Evolutionary conservation across 129 eudicot species (phyloP).

Genomic region (Saussurea involucrata): DNA sequence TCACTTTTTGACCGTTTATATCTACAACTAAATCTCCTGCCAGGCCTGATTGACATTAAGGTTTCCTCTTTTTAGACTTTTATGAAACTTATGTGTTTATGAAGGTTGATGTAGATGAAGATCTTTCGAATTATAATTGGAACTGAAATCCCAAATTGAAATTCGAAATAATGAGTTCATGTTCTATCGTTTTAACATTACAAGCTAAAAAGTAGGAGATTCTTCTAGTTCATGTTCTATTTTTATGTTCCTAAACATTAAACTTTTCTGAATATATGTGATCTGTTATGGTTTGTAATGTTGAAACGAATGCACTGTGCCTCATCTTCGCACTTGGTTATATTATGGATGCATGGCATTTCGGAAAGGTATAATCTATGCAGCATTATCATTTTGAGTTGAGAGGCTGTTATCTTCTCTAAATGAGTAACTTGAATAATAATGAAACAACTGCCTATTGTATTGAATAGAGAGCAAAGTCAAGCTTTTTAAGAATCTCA

Average conservation of each 20-base stretch:
- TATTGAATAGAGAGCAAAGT: background rate
- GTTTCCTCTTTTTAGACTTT: background rate
- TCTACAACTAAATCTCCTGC: background rate
- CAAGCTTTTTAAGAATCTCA: background rate
- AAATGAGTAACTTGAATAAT: no score
- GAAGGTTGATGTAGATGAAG: background rate
- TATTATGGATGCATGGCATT: no score
- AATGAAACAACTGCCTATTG: background rate
- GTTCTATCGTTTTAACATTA: no score
- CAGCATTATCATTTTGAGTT: no score
- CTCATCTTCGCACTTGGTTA: no score
- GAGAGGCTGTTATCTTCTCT: no score
- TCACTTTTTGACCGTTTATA: background rate
- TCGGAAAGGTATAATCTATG: no score
- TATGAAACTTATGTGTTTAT: background rate
- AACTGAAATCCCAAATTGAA: background rate
- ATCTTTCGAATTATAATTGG: background rate
- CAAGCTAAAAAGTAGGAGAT: no score
- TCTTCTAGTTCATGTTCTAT: background rate
- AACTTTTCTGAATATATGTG: no score
- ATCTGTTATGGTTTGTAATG: no score
- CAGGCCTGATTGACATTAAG: background rate
- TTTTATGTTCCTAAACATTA: background rate
- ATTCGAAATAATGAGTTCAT: background rate
- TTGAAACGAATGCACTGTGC: no score